Percentiles rank a stretch among this genome's conserved stretches.
phyloP scores from a whole-genome alignment of 208 protist species.

The Leishmania braziliensis region DNA sequence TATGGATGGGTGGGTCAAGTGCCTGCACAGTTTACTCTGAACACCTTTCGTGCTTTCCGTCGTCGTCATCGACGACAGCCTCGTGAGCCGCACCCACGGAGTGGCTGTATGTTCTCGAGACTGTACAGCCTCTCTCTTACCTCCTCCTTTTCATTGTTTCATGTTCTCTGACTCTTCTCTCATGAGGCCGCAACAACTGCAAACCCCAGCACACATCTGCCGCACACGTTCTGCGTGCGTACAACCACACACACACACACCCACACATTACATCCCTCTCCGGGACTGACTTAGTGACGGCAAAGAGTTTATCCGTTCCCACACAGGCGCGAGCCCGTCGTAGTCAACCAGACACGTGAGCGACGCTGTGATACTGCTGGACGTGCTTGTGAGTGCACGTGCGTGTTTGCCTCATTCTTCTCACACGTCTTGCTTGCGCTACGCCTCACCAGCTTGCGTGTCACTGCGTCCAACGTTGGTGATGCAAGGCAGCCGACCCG shows the following conservation, averaged over 20 bases:
- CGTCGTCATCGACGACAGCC: not conserved
- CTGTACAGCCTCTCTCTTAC: not conserved
- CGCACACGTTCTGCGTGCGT: constrained; percentile 23
- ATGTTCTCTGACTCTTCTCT: not conserved
- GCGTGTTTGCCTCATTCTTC: not conserved
- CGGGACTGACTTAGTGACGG: not conserved
- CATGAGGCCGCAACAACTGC: not conserved
- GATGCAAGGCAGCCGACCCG: not conserved
- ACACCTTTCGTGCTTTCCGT: not conserved
- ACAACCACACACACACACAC: constrained; percentile 29
- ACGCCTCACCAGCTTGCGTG: not conserved
- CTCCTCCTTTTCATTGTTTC: constrained; percentile 7
- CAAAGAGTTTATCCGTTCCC: not conserved
- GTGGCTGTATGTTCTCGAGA: not conserved
- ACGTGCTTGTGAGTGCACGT: not conserved
- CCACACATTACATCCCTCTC: not conserved
- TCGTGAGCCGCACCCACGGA: not conserved
- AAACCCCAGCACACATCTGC: not conserved
- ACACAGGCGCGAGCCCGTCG: not conserved
- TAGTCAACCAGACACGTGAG: not conserved
- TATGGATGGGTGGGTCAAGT: not conserved
- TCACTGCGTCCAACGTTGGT: not conserved
- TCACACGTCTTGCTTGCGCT: not conserved
- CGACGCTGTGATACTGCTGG: not conserved
- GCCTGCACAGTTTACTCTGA: not conserved